phyloP scores from a whole-genome alignment of 768 basidiomycete genomes.

The Sutorius australiensis region DNA sequence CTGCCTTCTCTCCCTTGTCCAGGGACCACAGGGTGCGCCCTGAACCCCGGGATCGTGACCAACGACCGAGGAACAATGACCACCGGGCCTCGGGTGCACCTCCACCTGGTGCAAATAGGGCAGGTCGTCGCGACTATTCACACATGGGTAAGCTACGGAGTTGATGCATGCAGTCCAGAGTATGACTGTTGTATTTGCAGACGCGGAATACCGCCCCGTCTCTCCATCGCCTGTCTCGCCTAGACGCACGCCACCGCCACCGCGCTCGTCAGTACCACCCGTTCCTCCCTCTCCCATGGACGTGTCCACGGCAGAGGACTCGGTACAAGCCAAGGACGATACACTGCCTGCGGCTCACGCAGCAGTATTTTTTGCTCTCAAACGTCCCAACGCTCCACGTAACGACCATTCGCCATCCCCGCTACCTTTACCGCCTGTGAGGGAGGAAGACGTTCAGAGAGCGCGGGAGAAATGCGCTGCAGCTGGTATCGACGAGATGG shows the following conservation, averaged over 20 bases:
- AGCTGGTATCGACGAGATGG: constrained; percentile 6
- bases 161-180: not conserved
- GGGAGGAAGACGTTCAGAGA: constrained; percentile 24
- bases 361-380: constrained; percentile 40
- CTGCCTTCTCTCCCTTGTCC: constrained; percentile 38
- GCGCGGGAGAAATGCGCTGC: constrained; percentile 26
- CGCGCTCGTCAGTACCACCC: constrained; percentile 24
- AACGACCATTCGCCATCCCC: constrained; percentile 45
- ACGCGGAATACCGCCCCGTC: constrained; percentile 18
- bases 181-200: constrained; percentile 6
- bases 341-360: constrained; percentile 36
- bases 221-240: constrained; percentile 25
- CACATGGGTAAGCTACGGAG: constrained; percentile 8
- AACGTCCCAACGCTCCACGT: constrained; percentile 45
- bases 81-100: constrained; percentile 15
- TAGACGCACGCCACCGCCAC: constrained; percentile 18
- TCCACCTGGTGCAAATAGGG: constrained; percentile 6
- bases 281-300: constrained; percentile 37
- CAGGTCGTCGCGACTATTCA: constrained; percentile 8
- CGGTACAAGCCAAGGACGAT: constrained; percentile 22
- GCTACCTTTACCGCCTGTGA: constrained; percentile 31
- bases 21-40: constrained; percentile 35
- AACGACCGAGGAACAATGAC: constrained; percentile 30
- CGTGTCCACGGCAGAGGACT: constrained; percentile 14
- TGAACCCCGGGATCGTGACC: constrained; percentile 35